Conservation (phyloP, 345 rosid species). For the Raphanus sativus region DNA sequence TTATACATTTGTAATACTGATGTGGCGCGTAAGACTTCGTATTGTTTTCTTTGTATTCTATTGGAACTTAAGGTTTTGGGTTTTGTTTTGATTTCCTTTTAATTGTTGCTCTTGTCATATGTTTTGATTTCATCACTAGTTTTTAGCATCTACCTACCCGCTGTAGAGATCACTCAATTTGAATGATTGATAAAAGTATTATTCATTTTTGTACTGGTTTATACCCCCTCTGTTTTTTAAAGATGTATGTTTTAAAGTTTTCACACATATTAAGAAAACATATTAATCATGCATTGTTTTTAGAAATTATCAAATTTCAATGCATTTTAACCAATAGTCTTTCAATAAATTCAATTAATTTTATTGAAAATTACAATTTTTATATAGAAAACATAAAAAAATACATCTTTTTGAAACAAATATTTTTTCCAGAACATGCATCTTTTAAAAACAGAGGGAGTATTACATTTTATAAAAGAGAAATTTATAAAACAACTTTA, state of each 20-base stretch:
- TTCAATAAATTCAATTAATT: no score
- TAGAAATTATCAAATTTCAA: no score
- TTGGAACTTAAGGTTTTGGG: not conserved
- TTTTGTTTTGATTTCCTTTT: not conserved
- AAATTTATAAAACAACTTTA: not conserved
- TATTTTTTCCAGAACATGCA: no score
- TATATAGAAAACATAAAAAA: no score
- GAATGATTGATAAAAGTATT: not conserved
- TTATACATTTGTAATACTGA: not conserved
- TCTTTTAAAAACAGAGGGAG: no score
- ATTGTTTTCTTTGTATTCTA: not conserved
- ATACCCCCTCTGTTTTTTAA: no score
- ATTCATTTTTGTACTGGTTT: not conserved
- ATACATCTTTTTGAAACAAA: no score
- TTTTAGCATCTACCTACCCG: not conserved
- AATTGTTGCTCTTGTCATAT: not conserved
- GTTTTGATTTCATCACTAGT: not conserved
- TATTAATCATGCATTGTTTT: no score
- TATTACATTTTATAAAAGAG: not conserved
- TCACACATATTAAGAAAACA: no score
- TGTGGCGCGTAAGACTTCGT: not conserved
- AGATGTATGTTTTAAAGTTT: no score
- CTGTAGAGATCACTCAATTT: not conserved
- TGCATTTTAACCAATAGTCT: no score
- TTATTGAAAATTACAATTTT: no score